phyloP scores from a whole-genome alignment of 2,329 filamentous ascomycete genomes.

The Xylaria sp. region DNA sequence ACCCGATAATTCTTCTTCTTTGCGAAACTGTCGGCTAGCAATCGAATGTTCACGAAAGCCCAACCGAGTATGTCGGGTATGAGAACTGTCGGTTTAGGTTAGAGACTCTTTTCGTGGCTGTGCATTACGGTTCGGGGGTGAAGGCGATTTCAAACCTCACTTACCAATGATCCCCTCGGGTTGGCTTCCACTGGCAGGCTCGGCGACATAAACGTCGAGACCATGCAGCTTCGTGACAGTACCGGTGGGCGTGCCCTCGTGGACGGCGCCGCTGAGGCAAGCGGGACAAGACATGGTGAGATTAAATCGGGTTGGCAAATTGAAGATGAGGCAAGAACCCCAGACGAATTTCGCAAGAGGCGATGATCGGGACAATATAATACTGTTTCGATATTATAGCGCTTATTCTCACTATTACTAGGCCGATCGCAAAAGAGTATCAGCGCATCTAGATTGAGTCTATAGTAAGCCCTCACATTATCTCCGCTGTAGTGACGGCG shows the following conservation, averaged over 20 bases:
- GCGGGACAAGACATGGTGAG: slow-evolving; percentile 33
- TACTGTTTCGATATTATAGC: too few relatives aligned
- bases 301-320: neutral
- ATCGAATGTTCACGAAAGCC: slow-evolving; percentile 57
- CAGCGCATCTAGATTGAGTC: too few relatives aligned
- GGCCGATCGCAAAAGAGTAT: too few relatives aligned
- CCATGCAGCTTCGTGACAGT: slow-evolving; percentile 53
- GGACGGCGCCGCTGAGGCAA: slow-evolving; percentile 55
- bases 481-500: too few relatives aligned
- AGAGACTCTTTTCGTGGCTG: neutral
- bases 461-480: too few relatives aligned
- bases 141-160: neutral
- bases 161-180: slow-evolving; percentile 51
- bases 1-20: slow-evolving; percentile 55
- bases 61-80: slow-evolving; percentile 63
- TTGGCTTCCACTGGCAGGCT: slow-evolving; percentile 42
- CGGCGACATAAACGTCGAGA: slow-evolving; percentile 54
- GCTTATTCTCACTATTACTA: too few relatives aligned
- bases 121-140: neutral
- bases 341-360: too few relatives aligned
- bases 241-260: slow-evolving; percentile 52
- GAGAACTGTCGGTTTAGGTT: slow-evolving; percentile 46
- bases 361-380: too few relatives aligned
- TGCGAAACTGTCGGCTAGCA: slow-evolving; percentile 61
- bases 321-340: too few relatives aligned